A percentile compares a stretch with the other conserved stretches of the same genome.
phyloP scores from a whole-genome alignment of 176 grass and related monocot species.

The Elaeis guineensis region DNA sequence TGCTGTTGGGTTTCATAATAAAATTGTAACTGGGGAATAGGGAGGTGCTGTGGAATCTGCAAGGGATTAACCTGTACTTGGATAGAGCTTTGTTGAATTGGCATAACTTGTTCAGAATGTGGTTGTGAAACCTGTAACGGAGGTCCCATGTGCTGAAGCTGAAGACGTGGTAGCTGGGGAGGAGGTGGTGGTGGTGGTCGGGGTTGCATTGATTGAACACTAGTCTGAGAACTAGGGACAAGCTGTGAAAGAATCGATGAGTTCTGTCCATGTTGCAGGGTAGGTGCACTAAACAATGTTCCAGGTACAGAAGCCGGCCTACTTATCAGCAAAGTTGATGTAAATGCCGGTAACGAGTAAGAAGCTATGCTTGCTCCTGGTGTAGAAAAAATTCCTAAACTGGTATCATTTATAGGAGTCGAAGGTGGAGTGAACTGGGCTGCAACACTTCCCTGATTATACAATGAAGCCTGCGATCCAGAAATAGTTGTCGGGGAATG shows the following conservation, averaged over 20 bases:
- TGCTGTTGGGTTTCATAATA: slow-evolving; percentile 58
- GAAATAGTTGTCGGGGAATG: slow-evolving; percentile 37
- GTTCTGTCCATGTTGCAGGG: slow-evolving; percentile 39
- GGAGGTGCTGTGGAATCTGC: slow-evolving; percentile 67
- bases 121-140: slow-evolving; percentile 35
- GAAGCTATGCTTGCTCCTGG: slow-evolving; percentile 35
- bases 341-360: slow-evolving; percentile 43
- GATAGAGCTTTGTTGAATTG: slow-evolving; percentile 36
- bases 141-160: slow-evolving; percentile 43
- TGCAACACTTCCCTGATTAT: slow-evolving; percentile 31
- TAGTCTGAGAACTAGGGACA: slow-evolving; percentile 38
- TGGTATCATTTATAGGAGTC: slow-evolving; percentile 31
- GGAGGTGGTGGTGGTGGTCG: slow-evolving; percentile 64
- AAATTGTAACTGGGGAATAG: slow-evolving; percentile 55
- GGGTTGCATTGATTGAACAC: slow-evolving; percentile 38
- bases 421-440: slow-evolving; percentile 25
- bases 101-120: slow-evolving; percentile 32
- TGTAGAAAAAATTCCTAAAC: slow-evolving; percentile 33
- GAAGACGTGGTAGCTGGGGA: slow-evolving; percentile 77
- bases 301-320: slow-evolving; percentile 31
- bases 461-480: slow-evolving; percentile 35
- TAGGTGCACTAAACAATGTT: slow-evolving; percentile 28
- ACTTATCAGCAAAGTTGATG: slow-evolving; percentile 33
- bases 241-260: slow-evolving; percentile 45
- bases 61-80: slow-evolving; percentile 48